Base-by-base conservation (phyloP, 2,329 filamentous ascomycete genomes). In the Hortaea sp. region DNA sequence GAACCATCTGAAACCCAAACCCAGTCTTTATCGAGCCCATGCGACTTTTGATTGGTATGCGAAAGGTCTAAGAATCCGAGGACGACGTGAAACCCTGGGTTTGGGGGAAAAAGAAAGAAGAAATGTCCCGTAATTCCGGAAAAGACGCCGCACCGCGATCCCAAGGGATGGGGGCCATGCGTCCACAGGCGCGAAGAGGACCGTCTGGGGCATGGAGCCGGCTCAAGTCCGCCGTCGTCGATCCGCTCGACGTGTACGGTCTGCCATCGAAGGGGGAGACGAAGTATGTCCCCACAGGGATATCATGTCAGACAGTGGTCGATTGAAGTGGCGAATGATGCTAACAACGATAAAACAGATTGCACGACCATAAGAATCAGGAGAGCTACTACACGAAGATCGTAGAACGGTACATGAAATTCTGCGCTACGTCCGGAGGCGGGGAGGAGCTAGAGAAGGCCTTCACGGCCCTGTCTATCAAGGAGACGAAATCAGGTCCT, bases 231-330 rank as follows among this genome's bases (percentile, higher is more conserved):
- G 76, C 82, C 49, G 78, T 83, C 39, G 70, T 80, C 47, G 88
- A 95, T 64, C 79, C 85, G 10, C 72, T 97, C 29, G 85, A 94
- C 56, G 77, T 74, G 49, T 84, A 94, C 55, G 89, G 90, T 1
- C 75, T 95, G 53, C 87, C 87, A 4, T 95, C 88, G 2, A 95
- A 95, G 62, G 90, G 90, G 44, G 90, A 97, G 65, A 85, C 76
- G 41, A 83, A 85, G 88, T 90, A 72, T 20, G 20, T 20, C 20
- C 20, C 20, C 20, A 20, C 20, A 20, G 20, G 20, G 20, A 2
- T 20, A 20, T 20, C 20, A 20, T 20, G 20, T 37, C 32, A 4
- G 10, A 10, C 32, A 37, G 12, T 45, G 20, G 20, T 39, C 29
- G 45, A 51, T 55, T 20, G 20, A 37, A 37, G 32, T 37, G 32